Base-by-base conservation (phyloP, 768 basidiomycete genomes). In the Chalciporus pseudorubinellus region DNA sequence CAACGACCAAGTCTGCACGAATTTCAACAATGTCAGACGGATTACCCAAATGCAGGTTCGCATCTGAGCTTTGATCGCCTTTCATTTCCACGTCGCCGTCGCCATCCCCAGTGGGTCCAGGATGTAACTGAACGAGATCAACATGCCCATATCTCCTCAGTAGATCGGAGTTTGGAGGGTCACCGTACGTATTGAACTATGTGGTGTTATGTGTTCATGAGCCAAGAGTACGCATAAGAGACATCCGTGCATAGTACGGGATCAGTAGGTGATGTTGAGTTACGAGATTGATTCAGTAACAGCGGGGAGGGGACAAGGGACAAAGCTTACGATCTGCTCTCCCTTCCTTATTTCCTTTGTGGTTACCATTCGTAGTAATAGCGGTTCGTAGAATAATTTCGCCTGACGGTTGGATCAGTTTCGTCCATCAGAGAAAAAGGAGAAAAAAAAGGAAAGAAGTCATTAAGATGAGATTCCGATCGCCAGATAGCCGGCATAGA, bases 181-280 rank as follows among this genome's bases (percentile, higher is more conserved):
- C 89, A 22, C 87, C 92, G 66, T 98, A 99, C 0, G 95, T 98
- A 67, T 98, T 98, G 82, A 86, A 93, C 92, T 95, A 58, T 19
- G 29, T 18, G 44, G 10, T 13, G 21, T 20, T 26, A 36, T 12
- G 36, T 39, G 13, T 22, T 9, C 28, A 38, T 16, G 31, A 31
- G 31, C 9, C 6, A 7, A n/a, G n/a, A 4, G 31, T 33, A 13
- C 13, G 8, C 8, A 13, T 33, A 33, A 9, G 13, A n/a, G n/a
- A n/a, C n/a, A n/a, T n/a, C n/a, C n/a, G n/a, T n/a, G n/a, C n/a
- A n/a, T n/a, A n/a, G n/a, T n/a, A n/a, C 12, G 31, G 31, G 31
- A 33, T 13, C 31, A 33, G 31, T 13, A 13, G 26, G 16, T n/a
- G 20, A 18, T 24, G 16, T 19, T 33, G 31, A 45, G 31, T 45